Percentiles rank a stretch among this genome's conserved stretches.
Evolutionary conservation across 768 basidiomycete genomes (phyloP).

Genomic region (Termitomyces heimii): DNA sequence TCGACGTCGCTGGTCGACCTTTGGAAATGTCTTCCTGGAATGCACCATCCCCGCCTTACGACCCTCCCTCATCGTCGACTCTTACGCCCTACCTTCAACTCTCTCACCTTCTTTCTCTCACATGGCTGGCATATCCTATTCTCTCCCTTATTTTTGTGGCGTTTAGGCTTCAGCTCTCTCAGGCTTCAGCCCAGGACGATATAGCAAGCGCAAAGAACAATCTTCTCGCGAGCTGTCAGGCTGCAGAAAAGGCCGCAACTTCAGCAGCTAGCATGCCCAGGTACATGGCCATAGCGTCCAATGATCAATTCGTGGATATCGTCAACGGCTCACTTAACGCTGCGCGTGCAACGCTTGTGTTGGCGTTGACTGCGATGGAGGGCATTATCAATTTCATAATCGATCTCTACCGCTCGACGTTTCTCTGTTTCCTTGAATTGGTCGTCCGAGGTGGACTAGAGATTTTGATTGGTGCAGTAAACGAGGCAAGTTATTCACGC

Average conservation of each 20-base stretch:
- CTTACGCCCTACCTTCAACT: conserved; percentile 84
- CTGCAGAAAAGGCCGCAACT: conserved; percentile 79
- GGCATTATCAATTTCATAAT: conserved; percentile 88
- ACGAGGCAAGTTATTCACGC: conserved; percentile 52
- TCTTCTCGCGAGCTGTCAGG: conserved; percentile 78
- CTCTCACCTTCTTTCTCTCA: conserved; percentile 75
- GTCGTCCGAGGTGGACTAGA: conserved; percentile 77
- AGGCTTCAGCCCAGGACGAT: conserved; percentile 59
- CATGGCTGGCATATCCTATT: conserved; percentile 90
- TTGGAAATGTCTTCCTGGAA: conserved; percentile 26
- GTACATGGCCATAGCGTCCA: conserved; percentile 82
- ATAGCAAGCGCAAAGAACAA: conserved; percentile 66
- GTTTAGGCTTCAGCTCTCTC: conserved; percentile 74
- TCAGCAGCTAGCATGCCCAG: conserved; percentile 82
- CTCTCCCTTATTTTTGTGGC: conserved; percentile 85
- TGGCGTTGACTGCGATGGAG: conserved; percentile 81
- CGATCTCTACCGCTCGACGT: conserved; percentile 87
- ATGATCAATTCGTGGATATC: conserved; percentile 70
- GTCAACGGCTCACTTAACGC: conserved; percentile 76
- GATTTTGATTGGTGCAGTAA: conserved; percentile 75
- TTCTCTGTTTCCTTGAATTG: conserved; percentile 91
- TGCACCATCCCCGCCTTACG: conserved; percentile 53
- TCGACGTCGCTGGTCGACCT: conserved; percentile 46
- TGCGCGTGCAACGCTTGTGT: conserved; percentile 65
- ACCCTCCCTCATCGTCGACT: conserved; percentile 33